Evolutionary conservation across 2,329 filamentous ascomycete species (phyloP).

Genomic region (Periconia macrospinosa): DNA sequence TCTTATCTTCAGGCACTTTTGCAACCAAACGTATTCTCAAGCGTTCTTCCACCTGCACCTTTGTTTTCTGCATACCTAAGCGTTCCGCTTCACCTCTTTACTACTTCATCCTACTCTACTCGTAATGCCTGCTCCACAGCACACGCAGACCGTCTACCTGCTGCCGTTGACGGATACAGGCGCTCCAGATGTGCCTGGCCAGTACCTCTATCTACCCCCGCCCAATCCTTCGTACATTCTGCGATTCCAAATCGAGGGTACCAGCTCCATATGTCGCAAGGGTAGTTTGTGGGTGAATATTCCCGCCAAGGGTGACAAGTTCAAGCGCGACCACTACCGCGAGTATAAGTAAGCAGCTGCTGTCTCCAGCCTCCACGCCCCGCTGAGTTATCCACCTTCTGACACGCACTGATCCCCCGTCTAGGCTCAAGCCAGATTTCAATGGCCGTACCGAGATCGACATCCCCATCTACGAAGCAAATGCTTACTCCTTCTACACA

Average conservation of each 20-base stretch:
- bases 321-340: conserved; percentile 76
- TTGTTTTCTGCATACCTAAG: not conserved
- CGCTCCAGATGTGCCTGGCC: conserved; percentile 82
- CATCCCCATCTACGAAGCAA: conserved; percentile 77
- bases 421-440: conserved; percentile 86
- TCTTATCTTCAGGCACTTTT: not conserved
- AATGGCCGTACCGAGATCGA: conserved; percentile 89
- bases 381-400: not conserved
- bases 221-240: conserved; percentile 72
- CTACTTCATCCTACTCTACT: conserved; percentile 11
- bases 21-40: not conserved
- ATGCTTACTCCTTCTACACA: conserved; percentile 92
- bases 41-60: not conserved
- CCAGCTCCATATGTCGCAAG: conserved; percentile 91
- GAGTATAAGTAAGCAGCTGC: conserved; percentile 76
- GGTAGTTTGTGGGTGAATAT: conserved; percentile 98
- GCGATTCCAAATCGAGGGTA: conserved; percentile 89
- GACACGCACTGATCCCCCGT: conserved; percentile 14
- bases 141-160: conserved; percentile 66
- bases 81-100: conserved; percentile 12
- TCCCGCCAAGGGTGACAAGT: conserved; percentile 73
- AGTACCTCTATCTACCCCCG: conserved; percentile 89
- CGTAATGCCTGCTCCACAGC: conserved; percentile 27
- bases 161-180: conserved; percentile 91
- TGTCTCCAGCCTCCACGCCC: not conserved